Evolutionary conservation across 1,284 basidiomycete genomes (phyloP).

Genomic region (Fomitopsis betulina): DNA sequence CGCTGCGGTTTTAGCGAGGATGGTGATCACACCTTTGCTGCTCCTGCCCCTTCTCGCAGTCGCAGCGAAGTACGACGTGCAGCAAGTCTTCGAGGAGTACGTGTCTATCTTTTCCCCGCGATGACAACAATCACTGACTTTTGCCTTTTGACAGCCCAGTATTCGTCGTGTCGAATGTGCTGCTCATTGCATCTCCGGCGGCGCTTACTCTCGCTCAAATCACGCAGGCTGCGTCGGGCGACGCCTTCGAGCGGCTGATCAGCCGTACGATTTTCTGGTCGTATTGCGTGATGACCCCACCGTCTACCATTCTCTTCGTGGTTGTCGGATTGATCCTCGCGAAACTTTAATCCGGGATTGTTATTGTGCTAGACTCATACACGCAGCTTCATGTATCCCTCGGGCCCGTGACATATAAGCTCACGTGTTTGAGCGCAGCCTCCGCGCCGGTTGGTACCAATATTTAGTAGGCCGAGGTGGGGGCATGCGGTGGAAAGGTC

Average conservation of each 20-base stretch:
- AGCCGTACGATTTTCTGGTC: constrained; percentile 81
- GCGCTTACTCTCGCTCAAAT: constrained; percentile 85
- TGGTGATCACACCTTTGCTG: constrained; percentile 82
- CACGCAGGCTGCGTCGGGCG: constrained; percentile 82
- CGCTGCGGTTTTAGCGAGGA: constrained; percentile 74
- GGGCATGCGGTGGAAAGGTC: no score
- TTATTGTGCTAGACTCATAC: background rate
- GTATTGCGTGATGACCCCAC: constrained; percentile 80
- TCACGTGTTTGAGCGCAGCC: no score
- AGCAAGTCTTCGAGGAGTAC: constrained; percentile 70
- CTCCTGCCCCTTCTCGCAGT: constrained; percentile 71
- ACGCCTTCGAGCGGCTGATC: constrained; percentile 89
- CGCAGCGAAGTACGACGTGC: constrained; percentile 56
- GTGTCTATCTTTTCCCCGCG: constrained; percentile 27
- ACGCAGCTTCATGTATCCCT: background rate
- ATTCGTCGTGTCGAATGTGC: constrained; percentile 77
- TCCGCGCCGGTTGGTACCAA: no score
- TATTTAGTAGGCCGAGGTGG: no score
- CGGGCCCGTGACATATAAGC: no score
- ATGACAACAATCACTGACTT: constrained; percentile 9
- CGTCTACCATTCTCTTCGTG: constrained; percentile 71
- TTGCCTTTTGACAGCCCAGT: constrained; percentile 54
- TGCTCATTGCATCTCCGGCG: constrained; percentile 76
- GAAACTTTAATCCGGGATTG: constrained; percentile 31
- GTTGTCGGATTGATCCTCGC: constrained; percentile 65